These are phyloP conservation scores for Nitzschia inconspicua DNA, from an alignment of 108 stramenopile genomes.

Conservation along the genomic window DNA sequence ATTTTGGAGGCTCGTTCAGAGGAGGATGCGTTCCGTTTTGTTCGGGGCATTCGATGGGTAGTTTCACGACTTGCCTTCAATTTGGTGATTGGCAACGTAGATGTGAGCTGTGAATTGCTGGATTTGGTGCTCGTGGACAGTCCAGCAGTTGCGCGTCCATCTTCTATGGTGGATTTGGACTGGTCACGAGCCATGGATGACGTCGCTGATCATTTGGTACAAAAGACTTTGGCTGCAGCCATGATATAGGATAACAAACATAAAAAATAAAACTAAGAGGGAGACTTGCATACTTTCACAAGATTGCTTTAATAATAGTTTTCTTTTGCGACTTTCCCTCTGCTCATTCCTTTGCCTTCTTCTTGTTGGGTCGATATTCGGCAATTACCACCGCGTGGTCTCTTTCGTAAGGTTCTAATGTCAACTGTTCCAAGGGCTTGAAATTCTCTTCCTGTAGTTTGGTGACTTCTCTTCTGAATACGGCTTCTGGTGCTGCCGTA, in stretches of 20 bases:
- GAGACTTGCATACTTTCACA: neutral
- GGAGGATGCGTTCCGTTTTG: constrained; percentile 30
- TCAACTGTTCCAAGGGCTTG: constrained; percentile 99
- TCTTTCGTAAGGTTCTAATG: constrained; percentile 99
- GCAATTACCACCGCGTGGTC: constrained; percentile 99
- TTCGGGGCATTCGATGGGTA: constrained; percentile 50
- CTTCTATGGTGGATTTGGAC: neutral
- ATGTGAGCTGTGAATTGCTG: constrained; percentile 41
- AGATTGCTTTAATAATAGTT: neutral
- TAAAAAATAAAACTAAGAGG: neutral
- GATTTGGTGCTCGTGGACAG: constrained; percentile 3
- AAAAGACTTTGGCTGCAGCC: constrained; percentile 7
- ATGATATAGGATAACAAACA: neutral
- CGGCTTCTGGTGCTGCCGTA: constrained; percentile 98
- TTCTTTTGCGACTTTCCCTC: neutral
- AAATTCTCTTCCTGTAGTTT: constrained; percentile 94
- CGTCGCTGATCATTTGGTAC: constrained; percentile 36
- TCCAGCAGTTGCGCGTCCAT: neutral
- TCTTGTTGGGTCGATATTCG: constrained; percentile 91
- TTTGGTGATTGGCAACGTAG: constrained; percentile 42
- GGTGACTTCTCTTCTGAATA: constrained; percentile 94
- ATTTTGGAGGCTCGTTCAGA: constrained; percentile 41
- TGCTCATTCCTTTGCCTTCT: constrained; percentile 25
- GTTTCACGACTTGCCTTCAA: constrained; percentile 51
- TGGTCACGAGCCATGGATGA: constrained; percentile 34